Percentiles rank a stretch among this genome's conserved stretches.
Conservation (phyloP, 768 basidiomycete species). For the Russula olivacea region DNA sequence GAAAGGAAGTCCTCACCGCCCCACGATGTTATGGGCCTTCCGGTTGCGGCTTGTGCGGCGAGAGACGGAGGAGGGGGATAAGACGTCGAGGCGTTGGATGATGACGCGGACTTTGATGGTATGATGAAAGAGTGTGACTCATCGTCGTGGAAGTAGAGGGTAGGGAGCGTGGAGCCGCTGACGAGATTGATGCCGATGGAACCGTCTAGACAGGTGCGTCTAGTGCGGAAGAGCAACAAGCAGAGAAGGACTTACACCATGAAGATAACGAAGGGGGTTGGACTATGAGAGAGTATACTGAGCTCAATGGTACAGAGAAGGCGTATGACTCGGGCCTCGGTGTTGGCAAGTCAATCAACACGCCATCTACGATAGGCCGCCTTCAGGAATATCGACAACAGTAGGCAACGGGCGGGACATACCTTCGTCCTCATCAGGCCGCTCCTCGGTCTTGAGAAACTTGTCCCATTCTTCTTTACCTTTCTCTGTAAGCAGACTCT, state of each 20-base stretch:
- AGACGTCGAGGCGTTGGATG: slow-evolving; percentile 37
- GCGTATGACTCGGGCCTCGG: slow-evolving; percentile 87
- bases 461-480: slow-evolving; percentile 85
- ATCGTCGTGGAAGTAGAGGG: slow-evolving; percentile 94
- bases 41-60: slow-evolving; percentile 37
- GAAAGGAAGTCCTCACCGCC: slow-evolving; percentile 83
- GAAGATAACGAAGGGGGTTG: slow-evolving; percentile 79
- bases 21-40: slow-evolving; percentile 50
- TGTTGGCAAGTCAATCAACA: slow-evolving; percentile 78
- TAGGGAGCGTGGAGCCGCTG: slow-evolving; percentile 79
- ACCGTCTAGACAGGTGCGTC: slow-evolving; percentile 50
- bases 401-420: slow-evolving; percentile 25
- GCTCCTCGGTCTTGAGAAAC: slow-evolving; percentile 80
- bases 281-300: slow-evolving; percentile 84
- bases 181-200: slow-evolving; percentile 85
- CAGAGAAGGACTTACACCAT: slow-evolving; percentile 52
- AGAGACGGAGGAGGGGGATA: slow-evolving; percentile 61
- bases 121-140: slow-evolving; percentile 78
- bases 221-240: neutral
- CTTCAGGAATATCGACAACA: slow-evolving; percentile 9
- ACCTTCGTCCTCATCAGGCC: slow-evolving; percentile 72
- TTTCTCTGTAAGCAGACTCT: slow-evolving; percentile 73
- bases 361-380: slow-evolving; percentile 50
- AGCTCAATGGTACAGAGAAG: slow-evolving; percentile 88
- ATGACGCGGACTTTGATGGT: slow-evolving; percentile 38